phyloP scores from a whole-genome alignment of 2,329 filamentous ascomycete genomes.

The Cordyceps tenuipes region DNA sequence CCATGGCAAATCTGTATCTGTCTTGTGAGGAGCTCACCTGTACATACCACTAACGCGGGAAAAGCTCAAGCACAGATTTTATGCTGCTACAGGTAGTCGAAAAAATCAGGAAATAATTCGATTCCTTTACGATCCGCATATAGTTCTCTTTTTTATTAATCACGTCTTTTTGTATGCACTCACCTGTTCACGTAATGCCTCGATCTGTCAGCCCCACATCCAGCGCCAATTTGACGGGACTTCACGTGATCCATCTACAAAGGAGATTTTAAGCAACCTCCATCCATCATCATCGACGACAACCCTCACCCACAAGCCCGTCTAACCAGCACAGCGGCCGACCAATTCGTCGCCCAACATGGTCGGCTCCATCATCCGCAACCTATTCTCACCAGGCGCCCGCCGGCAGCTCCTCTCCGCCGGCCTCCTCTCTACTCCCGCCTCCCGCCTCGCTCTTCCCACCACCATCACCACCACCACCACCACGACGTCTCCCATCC shows the following conservation, averaged over 20 bases:
- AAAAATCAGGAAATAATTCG: too few species aligned
- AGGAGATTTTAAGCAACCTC: not conserved
- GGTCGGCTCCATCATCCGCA: slow-evolving; percentile 28
- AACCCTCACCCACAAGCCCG: not conserved
- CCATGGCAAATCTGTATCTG: too few species aligned
- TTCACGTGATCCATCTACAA: slow-evolving; percentile 3
- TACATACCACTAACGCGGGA: too few species aligned
- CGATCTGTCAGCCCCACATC: not conserved
- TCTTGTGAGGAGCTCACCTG: too few species aligned
- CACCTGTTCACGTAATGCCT: not conserved
- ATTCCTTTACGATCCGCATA: too few species aligned
- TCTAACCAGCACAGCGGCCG: not conserved
- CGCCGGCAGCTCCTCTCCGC: slow-evolving; percentile 20
- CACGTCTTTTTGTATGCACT: too few species aligned
- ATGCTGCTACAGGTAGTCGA: too few species aligned
- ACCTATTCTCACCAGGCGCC: slow-evolving; percentile 26
- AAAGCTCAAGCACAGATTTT: too few species aligned
- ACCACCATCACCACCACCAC: slow-evolving; percentile 14
- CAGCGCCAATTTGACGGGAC: slow-evolving; percentile 2
- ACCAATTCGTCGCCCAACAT: slow-evolving; percentile 20
- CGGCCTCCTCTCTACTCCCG: slow-evolving; percentile 12
- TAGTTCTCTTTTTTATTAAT: too few species aligned
- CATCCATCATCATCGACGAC: not conserved
- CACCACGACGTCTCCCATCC: slow-evolving; percentile 19
- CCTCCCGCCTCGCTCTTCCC: slow-evolving; percentile 13